Conservation (phyloP, 2,329 filamentous ascomycete species). For the Fragosphaeria purpurea region DNA sequence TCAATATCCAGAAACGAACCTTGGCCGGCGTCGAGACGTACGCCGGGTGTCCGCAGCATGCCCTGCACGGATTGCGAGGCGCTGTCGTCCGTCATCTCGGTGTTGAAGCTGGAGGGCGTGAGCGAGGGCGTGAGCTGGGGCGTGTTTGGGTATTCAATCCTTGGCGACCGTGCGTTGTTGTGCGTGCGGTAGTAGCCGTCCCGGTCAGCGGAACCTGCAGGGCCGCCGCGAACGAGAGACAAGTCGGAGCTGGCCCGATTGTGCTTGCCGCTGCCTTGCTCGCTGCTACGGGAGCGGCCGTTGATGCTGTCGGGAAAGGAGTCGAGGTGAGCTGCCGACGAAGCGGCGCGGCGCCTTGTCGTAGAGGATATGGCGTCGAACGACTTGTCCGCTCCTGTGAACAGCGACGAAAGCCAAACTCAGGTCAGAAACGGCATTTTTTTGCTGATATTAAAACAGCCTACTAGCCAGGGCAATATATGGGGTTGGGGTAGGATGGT, state of each 20-base stretch:
- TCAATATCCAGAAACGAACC: conserved; percentile 57
- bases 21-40: conserved; percentile 39
- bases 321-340: conserved; percentile 53
- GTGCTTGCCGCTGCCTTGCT: conserved; percentile 48
- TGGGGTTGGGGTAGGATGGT: too few species aligned
- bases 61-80: conserved; percentile 35
- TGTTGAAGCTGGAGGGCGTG: conserved; percentile 12
- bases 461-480: too few species aligned
- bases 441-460: not conserved
- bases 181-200: conserved; percentile 30
- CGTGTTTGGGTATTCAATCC: conserved; percentile 32
- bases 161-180: conserved; percentile 36
- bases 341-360: conserved; percentile 47
- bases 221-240: conserved; percentile 46
- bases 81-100: conserved; percentile 36
- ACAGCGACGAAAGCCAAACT: not conserved
- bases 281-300: conserved; percentile 46
- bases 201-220: conserved; percentile 28
- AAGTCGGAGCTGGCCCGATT: conserved; percentile 63
- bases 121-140: conserved; percentile 20
- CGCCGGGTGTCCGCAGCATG: conserved; percentile 41
- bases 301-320: conserved; percentile 37
- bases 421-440: not conserved
- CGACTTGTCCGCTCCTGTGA: conserved; percentile 4
- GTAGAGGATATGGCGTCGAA: conserved; percentile 11